A percentile compares a stretch with the other conserved stretches of the same genome.
phyloP scores from a whole-genome alignment of 2,329 filamentous ascomycete genomes.

The Scopulariopsis brevicaulis region DNA sequence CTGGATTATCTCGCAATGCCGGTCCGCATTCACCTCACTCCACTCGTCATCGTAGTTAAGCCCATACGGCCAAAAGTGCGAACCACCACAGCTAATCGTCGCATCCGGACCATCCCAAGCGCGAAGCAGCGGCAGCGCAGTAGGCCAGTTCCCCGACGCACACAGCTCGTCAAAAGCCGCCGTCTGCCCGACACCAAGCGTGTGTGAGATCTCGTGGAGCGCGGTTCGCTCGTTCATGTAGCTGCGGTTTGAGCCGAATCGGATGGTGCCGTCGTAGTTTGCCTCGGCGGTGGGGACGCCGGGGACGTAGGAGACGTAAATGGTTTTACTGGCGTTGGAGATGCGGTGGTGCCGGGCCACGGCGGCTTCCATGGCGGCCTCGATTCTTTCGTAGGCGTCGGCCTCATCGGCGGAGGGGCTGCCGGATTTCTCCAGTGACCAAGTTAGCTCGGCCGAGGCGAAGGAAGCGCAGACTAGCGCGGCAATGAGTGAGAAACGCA shows the following conservation, averaged over 20 bases:
- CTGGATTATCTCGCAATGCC: conserved; percentile 28
- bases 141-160: conserved; percentile 27
- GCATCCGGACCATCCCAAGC: conserved; percentile 26
- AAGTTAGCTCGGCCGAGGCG: conserved; percentile 24
- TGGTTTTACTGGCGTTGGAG: conserved; percentile 20
- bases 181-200: conserved; percentile 33
- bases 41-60: conserved; percentile 30
- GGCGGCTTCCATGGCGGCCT: conserved; percentile 26
- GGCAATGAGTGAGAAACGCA: conserved; percentile 21
- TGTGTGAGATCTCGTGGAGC: conserved; percentile 35
- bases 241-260: conserved; percentile 29
- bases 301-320: conserved; percentile 28
- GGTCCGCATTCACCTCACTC: conserved; percentile 29
- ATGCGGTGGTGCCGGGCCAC: conserved; percentile 25
- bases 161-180: conserved; percentile 24
- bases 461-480: conserved; percentile 14
- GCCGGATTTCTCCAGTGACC: conserved; percentile 21
- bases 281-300: conserved; percentile 33
- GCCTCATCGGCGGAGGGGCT: conserved; percentile 27
- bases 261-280: conserved; percentile 31
- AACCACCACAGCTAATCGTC: conserved; percentile 25
- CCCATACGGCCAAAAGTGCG: conserved; percentile 28
- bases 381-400: conserved; percentile 31
- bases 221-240: conserved; percentile 38
- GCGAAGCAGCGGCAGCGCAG: conserved; percentile 23